A percentile compares a stretch with the other conserved stretches of the same genome.
These are phyloP conservation scores for Huntiella abstrusa DNA, from an alignment of 2,329 filamentous ascomycete genomes.

Conservation along the genomic window DNA sequence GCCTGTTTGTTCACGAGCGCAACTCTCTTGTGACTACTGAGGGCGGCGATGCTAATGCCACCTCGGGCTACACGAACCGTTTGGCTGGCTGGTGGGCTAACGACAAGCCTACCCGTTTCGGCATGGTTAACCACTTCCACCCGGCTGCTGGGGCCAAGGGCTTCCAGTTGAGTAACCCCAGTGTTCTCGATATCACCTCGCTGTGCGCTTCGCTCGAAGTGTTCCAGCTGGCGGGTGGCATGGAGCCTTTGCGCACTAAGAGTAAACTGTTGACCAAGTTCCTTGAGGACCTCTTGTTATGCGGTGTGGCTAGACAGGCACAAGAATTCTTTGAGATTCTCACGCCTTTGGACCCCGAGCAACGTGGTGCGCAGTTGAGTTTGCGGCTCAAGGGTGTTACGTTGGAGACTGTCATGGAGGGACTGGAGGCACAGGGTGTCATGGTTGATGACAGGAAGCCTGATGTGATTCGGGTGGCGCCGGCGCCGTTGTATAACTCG, in stretches of 20 bases:
- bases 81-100: constrained; percentile 78
- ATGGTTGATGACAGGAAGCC: constrained; percentile 67
- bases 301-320: constrained; percentile 15
- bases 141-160: constrained; percentile 63
- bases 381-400: constrained; percentile 37
- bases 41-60: constrained; percentile 18
- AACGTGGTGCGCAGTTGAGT: constrained; percentile 62
- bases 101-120: constrained; percentile 57
- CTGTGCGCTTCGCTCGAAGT: constrained; percentile 53
- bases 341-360: constrained; percentile 42
- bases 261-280: constrained; percentile 52
- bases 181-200: constrained; percentile 52
- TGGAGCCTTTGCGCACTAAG: constrained; percentile 45
- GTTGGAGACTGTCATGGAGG: constrained; percentile 43
- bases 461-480: constrained; percentile 61
- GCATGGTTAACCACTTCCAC: constrained; percentile 65
- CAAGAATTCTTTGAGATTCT: constrained; percentile 33
- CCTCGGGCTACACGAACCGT: constrained; percentile 36
- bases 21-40: constrained; percentile 36
- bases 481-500: constrained; percentile 62
- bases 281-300: constrained; percentile 41
- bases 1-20: constrained; percentile 59
- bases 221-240: constrained; percentile 43
- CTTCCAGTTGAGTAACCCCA: constrained; percentile 67
- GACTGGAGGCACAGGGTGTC: constrained; percentile 45